Conservation (phyloP, 78 protist genomes). For the Dictyostelium discoideum region DNA sequence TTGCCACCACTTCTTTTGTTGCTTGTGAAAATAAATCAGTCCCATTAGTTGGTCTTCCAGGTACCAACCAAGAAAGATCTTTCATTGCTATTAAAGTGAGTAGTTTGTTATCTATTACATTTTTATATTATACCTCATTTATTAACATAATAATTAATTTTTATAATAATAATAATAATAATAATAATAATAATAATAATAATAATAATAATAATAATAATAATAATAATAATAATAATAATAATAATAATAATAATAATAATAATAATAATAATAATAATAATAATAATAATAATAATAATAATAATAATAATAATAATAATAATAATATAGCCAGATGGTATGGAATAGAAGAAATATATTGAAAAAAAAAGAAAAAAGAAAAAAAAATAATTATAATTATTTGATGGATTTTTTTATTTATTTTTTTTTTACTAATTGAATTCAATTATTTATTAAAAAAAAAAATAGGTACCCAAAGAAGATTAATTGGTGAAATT, state of each 20-base stretch:
- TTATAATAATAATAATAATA: not conserved
- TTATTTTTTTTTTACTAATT: not conserved
- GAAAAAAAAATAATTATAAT: no score
- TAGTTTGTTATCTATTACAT: no score
- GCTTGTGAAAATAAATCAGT: not conserved
- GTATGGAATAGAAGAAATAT: constrained; percentile 56
- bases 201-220: not conserved
- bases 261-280: no score
- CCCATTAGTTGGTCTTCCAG: constrained; percentile 22
- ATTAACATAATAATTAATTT: no score
- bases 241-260: no score
- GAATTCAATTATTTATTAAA: not conserved
- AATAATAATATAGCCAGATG: constrained; percentile 83
- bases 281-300: no score
- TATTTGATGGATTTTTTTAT: not conserved
- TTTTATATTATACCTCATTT: no score
- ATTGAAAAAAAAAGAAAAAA: no score
- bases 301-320: not conserved
- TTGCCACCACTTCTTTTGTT: constrained; percentile 13
- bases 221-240: not conserved
- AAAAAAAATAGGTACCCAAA: not conserved
- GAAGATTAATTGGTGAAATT: constrained; percentile 92
- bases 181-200: not conserved
- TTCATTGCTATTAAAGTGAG: constrained; percentile 88
- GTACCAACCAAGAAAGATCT: constrained; percentile 86